Evolutionary conservation across 495 filamentous ascomycete genomes (phyloP).

Genomic region (Penicillium psychrofluorescens): DNA sequence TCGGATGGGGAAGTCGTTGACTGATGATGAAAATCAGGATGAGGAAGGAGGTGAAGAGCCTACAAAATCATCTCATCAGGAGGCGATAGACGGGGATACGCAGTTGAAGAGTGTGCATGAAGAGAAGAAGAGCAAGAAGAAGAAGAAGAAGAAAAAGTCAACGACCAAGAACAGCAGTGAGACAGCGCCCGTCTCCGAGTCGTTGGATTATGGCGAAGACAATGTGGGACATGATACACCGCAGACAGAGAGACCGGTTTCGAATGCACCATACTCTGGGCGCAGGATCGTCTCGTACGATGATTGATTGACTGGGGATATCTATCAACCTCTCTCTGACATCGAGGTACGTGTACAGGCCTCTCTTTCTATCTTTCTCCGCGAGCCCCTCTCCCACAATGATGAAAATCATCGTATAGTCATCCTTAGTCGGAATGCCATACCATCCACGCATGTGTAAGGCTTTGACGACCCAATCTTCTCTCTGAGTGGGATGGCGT

Average conservation of each 20-base stretch:
- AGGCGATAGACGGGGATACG: too few species aligned
- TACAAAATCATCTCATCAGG: not conserved
- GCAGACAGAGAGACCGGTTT: too few species aligned
- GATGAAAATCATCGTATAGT: conserved; percentile 35
- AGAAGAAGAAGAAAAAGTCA: too few species aligned
- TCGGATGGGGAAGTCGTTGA: conserved; percentile 5
- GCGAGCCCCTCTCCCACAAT: conserved; percentile 6
- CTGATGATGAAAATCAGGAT: not conserved
- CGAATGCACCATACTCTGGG: conserved; percentile 2
- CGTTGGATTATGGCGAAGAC: conserved; percentile 13
- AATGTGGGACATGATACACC: not conserved
- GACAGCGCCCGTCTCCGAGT: not conserved
- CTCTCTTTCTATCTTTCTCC: not conserved
- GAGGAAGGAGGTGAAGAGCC: not conserved
- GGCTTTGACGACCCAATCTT: conserved; percentile 34
- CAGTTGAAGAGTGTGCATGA: too few species aligned
- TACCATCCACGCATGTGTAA: conserved; percentile 33
- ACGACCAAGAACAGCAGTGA: not conserved
- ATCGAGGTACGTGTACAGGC: not conserved
- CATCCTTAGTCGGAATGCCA: conserved; percentile 45
- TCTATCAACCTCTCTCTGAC: not conserved
- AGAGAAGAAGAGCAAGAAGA: too few species aligned
- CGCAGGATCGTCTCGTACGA: conserved; percentile 35
- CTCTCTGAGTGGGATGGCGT: conserved; percentile 22
- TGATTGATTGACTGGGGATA: conserved; percentile 16